Percentiles rank a stretch among this genome's conserved stretches.
Evolutionary conservation across 805 yeast genomes (phyloP).

Genomic region (Candida hispaniensis): DNA sequence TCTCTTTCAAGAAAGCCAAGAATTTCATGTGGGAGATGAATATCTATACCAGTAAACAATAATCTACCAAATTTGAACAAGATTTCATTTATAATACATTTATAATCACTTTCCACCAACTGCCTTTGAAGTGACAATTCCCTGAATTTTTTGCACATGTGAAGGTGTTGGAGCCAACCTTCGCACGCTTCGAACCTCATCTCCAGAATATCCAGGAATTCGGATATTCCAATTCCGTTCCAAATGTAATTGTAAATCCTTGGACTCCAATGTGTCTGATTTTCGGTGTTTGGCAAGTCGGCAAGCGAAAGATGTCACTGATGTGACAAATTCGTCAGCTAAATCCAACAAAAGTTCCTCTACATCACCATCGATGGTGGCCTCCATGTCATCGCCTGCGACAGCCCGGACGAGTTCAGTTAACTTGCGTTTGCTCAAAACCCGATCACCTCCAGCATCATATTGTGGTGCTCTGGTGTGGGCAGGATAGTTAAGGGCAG

Average conservation of each 20-base stretch:
- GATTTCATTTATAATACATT: background rate
- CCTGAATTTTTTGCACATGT: constrained; percentile 33
- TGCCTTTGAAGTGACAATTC: constrained; percentile 26
- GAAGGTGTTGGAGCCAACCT: constrained; percentile 31
- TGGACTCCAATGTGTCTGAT: constrained; percentile 73
- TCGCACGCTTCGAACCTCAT: constrained; percentile 59
- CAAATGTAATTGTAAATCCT: constrained; percentile 82
- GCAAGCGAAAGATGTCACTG: constrained; percentile 89
- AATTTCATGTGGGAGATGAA: too few relatives aligned
- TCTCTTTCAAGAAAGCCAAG: too few relatives aligned
- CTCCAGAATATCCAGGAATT: constrained; percentile 86
- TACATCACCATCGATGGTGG: constrained; percentile 84
- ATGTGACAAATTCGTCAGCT: constrained; percentile 89
- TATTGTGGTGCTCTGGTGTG: constrained; percentile 65
- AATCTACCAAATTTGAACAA: background rate
- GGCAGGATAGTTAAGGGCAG: constrained; percentile 70
- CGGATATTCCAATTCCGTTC: constrained; percentile 92
- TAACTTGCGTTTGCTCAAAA: constrained; percentile 78
- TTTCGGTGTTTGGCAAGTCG: constrained; percentile 90
- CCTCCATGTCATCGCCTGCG: constrained; percentile 69
- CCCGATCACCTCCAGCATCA: constrained; percentile 59
- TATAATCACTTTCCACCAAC: constrained; percentile 21
- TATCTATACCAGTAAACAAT: constrained; percentile 1
- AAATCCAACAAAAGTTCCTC: constrained; percentile 82
- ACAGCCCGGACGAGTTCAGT: constrained; percentile 73